These are phyloP conservation scores for Epichloe baconii DNA, from an alignment of 2,329 filamentous ascomycete genomes.

Conservation along the genomic window DNA sequence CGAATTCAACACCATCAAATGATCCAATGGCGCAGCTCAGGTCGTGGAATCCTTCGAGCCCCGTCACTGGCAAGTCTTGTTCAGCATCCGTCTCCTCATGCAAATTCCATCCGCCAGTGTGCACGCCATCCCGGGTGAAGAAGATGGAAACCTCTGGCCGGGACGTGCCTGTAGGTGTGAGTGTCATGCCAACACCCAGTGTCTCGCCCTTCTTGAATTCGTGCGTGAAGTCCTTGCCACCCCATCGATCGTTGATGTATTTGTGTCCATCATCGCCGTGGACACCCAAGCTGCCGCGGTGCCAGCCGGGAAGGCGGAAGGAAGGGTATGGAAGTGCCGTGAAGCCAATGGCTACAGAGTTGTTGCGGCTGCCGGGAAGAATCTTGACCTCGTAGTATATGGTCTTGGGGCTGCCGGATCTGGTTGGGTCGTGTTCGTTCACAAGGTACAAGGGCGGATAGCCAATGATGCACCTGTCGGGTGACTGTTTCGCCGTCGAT, in stretches of 20 bases:
- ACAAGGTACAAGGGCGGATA: slow-evolving; percentile 58
- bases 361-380: slow-evolving; percentile 29
- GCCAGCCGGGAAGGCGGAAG: slow-evolving; percentile 71
- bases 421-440: slow-evolving; percentile 42
- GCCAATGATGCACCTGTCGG: slow-evolving; percentile 52
- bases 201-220: slow-evolving; percentile 53
- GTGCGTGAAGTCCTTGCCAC: slow-evolving; percentile 54
- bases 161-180: slow-evolving; percentile 24
- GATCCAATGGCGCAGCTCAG: slow-evolving; percentile 58
- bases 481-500: slow-evolving; percentile 27
- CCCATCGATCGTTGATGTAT: slow-evolving; percentile 64
- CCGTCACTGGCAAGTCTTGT: slow-evolving; percentile 47
- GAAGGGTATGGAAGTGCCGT: slow-evolving; percentile 61
- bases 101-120: slow-evolving; percentile 53
- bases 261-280: slow-evolving; percentile 68
- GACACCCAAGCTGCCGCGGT: slow-evolving; percentile 60
- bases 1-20: slow-evolving; percentile 55
- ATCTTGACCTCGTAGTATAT: slow-evolving; percentile 64
- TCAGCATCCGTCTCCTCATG: slow-evolving; percentile 59
- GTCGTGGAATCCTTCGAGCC: slow-evolving; percentile 60
- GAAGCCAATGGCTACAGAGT: slow-evolving; percentile 54
- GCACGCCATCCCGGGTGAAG: slow-evolving; percentile 53
- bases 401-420: slow-evolving; percentile 29
- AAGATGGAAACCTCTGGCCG: slow-evolving; percentile 34
- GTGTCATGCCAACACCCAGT: slow-evolving; percentile 59